These are phyloP conservation scores for Aspergillus pseudoviridinutans DNA, from an alignment of 2,329 filamentous ascomycete genomes.

Conservation along the genomic window DNA sequence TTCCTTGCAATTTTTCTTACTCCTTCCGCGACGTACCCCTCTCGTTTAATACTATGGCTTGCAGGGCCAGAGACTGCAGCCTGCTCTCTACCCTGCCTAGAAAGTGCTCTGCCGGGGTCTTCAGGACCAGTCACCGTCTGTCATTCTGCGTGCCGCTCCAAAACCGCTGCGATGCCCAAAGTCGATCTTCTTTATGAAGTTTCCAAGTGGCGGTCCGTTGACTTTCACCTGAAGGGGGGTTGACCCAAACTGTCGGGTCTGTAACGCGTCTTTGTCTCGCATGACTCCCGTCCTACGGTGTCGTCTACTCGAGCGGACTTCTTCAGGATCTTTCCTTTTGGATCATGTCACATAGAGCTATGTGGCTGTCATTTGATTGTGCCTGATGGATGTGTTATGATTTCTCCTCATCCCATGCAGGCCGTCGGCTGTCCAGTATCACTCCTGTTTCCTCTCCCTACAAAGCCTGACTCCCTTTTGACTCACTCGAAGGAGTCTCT, in stretches of 20 bases:
- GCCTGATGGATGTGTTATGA: constrained; percentile 14
- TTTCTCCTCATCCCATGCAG: constrained; percentile 23
- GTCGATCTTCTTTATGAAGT: constrained; percentile 6
- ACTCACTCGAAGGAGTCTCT: not conserved
- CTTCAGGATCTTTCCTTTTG: constrained; percentile 16
- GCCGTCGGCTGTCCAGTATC: constrained; percentile 4
- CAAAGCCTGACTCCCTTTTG: not conserved
- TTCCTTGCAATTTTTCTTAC: not conserved
- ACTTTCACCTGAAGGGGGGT: constrained; percentile 20
- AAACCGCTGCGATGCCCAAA: constrained; percentile 17
- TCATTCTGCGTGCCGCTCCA: constrained; percentile 7
- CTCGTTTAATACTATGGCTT: not conserved
- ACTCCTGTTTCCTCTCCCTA: constrained; percentile 2
- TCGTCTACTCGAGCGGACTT: constrained; percentile 6
- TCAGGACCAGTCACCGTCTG: constrained; percentile 8
- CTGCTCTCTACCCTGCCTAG: not conserved
- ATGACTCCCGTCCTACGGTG: constrained; percentile 4
- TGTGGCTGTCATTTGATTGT: constrained; percentile 18
- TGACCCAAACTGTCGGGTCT: constrained; percentile 28
- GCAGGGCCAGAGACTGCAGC: not conserved
- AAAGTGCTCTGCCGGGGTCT: not conserved
- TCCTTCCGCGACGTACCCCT: not conserved
- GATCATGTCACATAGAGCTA: constrained; percentile 10
- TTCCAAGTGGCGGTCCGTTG: constrained; percentile 9
- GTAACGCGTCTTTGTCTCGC: constrained; percentile 13